These are phyloP conservation scores for Exophiala mesophila DNA, from an alignment of 2,329 filamentous ascomycete species.

Conservation along the genomic window DNA sequence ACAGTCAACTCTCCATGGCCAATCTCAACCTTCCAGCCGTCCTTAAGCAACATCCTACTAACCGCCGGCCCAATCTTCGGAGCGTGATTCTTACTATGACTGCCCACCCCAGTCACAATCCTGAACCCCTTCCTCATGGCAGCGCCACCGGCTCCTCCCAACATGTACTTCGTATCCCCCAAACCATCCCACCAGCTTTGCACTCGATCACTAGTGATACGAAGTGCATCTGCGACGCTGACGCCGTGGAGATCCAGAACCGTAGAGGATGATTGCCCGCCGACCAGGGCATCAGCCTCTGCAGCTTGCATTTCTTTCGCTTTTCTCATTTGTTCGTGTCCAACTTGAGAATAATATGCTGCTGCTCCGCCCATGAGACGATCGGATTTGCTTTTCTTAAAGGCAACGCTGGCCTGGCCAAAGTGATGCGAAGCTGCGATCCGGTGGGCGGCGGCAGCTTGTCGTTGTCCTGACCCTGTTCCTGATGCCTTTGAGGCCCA, in stretches of 20 bases:
- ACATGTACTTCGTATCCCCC: constrained; percentile 58
- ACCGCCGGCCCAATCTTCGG: constrained; percentile 75
- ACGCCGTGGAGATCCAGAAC: constrained; percentile 79
- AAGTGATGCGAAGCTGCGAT: constrained; percentile 49
- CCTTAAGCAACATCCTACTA: constrained; percentile 65
- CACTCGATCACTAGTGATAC: constrained; percentile 66
- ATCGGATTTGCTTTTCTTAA: constrained; percentile 62
- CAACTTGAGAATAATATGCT: constrained; percentile 68
- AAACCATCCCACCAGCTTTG: constrained; percentile 70
- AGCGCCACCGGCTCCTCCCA: constrained; percentile 40
- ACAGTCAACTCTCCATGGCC: constrained; percentile 67
- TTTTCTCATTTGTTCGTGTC: constrained; percentile 57
- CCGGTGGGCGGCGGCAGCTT: constrained; percentile 42
- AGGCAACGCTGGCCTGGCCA: constrained; percentile 53
- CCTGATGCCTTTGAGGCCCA: constrained; percentile 4
- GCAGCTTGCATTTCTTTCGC: constrained; percentile 57
- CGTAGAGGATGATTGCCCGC: constrained; percentile 56
- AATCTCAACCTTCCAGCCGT: constrained; percentile 78
- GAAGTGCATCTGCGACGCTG: constrained; percentile 70
- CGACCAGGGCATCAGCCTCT: constrained; percentile 66
- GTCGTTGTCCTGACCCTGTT: constrained; percentile 24
- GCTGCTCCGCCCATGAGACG: constrained; percentile 70
- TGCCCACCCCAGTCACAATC: constrained; percentile 76
- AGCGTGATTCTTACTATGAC: constrained; percentile 70
- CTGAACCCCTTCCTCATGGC: constrained; percentile 56